phyloP scores from a whole-genome alignment of 345 rosid genomes.

The Salix caprea region DNA sequence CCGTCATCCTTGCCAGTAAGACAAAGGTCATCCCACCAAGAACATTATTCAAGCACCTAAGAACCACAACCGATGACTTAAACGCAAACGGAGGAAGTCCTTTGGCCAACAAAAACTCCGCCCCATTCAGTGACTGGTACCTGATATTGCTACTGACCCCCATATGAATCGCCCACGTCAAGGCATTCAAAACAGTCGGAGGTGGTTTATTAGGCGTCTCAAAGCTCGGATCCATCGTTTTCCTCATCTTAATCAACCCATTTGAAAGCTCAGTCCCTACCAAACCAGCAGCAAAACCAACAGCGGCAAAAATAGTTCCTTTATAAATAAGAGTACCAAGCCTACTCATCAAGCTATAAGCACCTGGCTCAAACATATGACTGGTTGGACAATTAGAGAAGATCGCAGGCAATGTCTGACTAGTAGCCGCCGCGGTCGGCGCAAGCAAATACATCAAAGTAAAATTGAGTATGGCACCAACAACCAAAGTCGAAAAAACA shows the following conservation, averaged over 20 bases:
- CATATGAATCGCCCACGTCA: constrained; percentile 93
- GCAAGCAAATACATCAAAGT: constrained; percentile 90
- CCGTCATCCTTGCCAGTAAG: constrained; percentile 83
- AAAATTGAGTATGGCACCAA: constrained; percentile 84
- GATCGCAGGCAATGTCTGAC: constrained; percentile 55
- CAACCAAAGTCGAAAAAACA: constrained; percentile 85
- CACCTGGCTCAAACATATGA: constrained; percentile 89
- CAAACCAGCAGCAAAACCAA: constrained; percentile 89
- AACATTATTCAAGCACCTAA: constrained; percentile 74
- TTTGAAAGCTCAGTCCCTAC: constrained; percentile 81
- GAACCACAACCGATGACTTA: constrained; percentile 75
- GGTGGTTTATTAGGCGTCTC: constrained; percentile 93
- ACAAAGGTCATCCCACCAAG: constrained; percentile 95
- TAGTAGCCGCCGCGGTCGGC: constrained; percentile 48
- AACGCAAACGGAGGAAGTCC: constrained; percentile 55
- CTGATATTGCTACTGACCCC: constrained; percentile 87
- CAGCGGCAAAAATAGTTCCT: constrained; percentile 77
- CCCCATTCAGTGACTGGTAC: constrained; percentile 83
- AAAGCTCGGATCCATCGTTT: constrained; percentile 89
- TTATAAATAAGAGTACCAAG: constrained; percentile 77
- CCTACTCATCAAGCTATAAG: constrained; percentile 45
- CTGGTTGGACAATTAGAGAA: constrained; percentile 77
- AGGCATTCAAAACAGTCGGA: constrained; percentile 70
- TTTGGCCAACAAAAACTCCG: constrained; percentile 67
- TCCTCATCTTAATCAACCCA: constrained; percentile 77